Conservation (phyloP, 441 rosid species). For the Adansonia grandidieri region DNA sequence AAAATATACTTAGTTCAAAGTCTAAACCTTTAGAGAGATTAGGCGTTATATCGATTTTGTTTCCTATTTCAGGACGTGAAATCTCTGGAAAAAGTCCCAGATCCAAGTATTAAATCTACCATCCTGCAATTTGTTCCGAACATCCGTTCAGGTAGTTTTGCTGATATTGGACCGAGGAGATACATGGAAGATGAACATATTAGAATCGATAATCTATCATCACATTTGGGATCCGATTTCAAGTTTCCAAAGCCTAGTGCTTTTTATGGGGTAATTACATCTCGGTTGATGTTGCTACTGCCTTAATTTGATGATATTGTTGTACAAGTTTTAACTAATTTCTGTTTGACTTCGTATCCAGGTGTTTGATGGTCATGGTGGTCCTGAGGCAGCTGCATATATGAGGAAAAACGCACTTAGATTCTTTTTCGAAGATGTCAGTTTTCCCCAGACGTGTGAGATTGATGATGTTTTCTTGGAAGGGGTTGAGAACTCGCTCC, state of each 20-base stretch:
- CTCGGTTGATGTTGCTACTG: neutral
- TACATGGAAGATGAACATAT: slow-evolving; percentile 57
- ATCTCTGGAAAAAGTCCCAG: slow-evolving; percentile 38
- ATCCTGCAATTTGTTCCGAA: slow-evolving; percentile 56
- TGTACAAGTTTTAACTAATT: neutral
- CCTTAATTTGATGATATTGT: neutral
- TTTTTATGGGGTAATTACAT: slow-evolving; percentile 55
- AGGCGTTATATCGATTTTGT: neutral
- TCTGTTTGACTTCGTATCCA: slow-evolving; percentile 15
- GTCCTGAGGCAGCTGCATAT: slow-evolving; percentile 69
- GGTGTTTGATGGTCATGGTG: slow-evolving; percentile 81
- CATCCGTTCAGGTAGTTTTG: slow-evolving; percentile 59
- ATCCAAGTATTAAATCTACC: slow-evolving; percentile 39
- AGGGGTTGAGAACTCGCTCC: slow-evolving; percentile 40
- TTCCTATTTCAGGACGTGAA: slow-evolving; percentile 45
- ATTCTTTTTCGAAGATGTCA: slow-evolving; percentile 53
- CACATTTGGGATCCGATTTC: slow-evolving; percentile 43
- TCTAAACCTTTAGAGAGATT: neutral
- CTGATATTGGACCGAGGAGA: slow-evolving; percentile 47
- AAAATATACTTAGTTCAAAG: neutral
- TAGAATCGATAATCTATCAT: slow-evolving; percentile 51
- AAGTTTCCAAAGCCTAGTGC: slow-evolving; percentile 57
- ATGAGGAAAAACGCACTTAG: slow-evolving; percentile 46
- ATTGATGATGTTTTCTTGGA: slow-evolving; percentile 55
- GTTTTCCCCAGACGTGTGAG: slow-evolving; percentile 51